Evolutionary conservation across 2,329 filamentous ascomycete species (phyloP).

Genomic region (Ceratocystis harringtonii): DNA sequence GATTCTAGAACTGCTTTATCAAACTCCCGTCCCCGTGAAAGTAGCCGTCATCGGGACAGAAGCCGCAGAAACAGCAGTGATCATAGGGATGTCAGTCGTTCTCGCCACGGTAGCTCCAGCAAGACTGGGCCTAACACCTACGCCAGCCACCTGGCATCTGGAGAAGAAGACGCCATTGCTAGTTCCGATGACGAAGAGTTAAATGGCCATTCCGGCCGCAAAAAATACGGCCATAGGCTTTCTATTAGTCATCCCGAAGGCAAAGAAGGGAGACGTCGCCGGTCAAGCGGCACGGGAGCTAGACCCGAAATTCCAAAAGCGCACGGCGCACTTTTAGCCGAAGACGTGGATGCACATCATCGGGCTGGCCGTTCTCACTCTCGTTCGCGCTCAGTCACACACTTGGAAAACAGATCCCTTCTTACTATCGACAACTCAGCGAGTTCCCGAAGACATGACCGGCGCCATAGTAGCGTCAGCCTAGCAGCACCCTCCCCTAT

Average conservation of each 20-base stretch:
- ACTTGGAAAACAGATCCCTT: conserved; percentile 35
- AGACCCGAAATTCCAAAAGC: conserved; percentile 1
- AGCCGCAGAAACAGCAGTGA: neutral
- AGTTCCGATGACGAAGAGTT: conserved; percentile 11
- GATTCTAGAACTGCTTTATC: conserved; percentile 14
- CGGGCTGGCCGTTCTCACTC: conserved; percentile 7
- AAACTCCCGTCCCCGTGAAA: neutral
- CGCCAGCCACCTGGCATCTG: neutral
- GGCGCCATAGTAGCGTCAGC: conserved; percentile 24
- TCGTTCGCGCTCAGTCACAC: conserved; percentile 10
- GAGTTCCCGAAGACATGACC: conserved; percentile 1
- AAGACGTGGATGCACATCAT: conserved; percentile 4
- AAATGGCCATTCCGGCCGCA: neutral
- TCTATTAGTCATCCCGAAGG: neutral
- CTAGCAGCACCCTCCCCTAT: conserved; percentile 60
- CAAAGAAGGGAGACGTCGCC: conserved; percentile 7
- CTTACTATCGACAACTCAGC: conserved; percentile 30
- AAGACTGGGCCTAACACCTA: neutral
- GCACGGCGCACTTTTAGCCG: conserved; percentile 4
- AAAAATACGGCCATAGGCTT: neutral
- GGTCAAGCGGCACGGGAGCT: neutral
- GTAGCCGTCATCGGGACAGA: conserved; percentile 1
- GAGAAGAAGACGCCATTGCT: conserved; percentile 11
- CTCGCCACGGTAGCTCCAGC: conserved; percentile 11
- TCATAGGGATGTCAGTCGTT: neutral